Evolutionary conservation across 345 rosid genomes (phyloP), one percentile per base, ranked within the genome.

Genomic region (Combretum micranthum): DNA sequence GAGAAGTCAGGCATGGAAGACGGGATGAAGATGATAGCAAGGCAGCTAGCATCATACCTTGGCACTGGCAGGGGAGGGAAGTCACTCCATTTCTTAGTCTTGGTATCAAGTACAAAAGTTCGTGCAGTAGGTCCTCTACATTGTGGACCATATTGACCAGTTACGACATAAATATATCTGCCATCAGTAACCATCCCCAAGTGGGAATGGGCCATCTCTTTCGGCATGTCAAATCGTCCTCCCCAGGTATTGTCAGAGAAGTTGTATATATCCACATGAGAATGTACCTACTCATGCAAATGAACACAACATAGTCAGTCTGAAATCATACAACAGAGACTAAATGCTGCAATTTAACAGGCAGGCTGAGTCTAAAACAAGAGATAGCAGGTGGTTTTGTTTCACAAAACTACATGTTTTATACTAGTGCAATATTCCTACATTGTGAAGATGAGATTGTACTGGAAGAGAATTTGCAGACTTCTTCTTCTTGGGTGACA

Each of bases 201-300:
- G 66, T 93, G 97, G 15, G 99, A 93, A 76, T 93, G 99, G 14
- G 97, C 97, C 99, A 93, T 93, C 71, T 89, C 94, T 71, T 85
- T 89, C 2, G 99, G 99, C 97, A 93, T 93, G 71, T 85, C 88
- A 68, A 89, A 89, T 75, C 91, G 77, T 52, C 77, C 90, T 77
- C 86, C 87, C 96, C 99, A 93, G 32, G 81, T 79, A 63, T 87
- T 85, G 76, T 79, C 82, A 5, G 79, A 64, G 67, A 93, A 86
- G 69, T 87, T 86, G 77, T 83, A 93, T 52, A 92, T 72, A 69
- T 93, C 96, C 60, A 93, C 86, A 70, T 89, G 96, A 16, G 97
- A 85, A 77, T 93, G 96, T 53, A 93, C 98, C 98, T 92, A 65
- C 51, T 17, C 22, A n/a, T 5, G 23, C 18, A 37, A 47, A 50